phyloP scores from a whole-genome alignment of 139 green algal species.

The Tetratostichococcus sp. region DNA sequence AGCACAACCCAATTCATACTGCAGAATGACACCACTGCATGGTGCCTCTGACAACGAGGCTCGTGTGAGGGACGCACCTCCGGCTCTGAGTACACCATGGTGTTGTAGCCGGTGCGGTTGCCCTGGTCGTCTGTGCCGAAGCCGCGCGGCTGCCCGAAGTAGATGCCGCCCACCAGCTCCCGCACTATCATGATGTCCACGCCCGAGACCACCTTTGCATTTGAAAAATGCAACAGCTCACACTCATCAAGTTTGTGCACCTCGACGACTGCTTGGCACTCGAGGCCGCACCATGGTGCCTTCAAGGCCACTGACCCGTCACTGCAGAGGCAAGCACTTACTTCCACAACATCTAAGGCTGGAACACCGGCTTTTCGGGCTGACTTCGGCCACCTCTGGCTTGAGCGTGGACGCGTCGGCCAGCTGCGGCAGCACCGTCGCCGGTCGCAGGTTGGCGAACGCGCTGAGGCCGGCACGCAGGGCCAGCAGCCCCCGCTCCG shows the following conservation, averaged over 20 bases:
- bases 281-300: no score
- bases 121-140: constrained; percentile 81
- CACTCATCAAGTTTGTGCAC: no score
- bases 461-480: constrained; percentile 84
- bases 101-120: constrained; percentile 92
- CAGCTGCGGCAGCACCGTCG: constrained; percentile 87
- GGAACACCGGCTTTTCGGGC: no score
- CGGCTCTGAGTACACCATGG: constrained; percentile 87
- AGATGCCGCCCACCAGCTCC: constrained; percentile 96
- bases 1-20: no score
- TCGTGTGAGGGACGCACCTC: constrained; percentile 46
- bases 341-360: no score
- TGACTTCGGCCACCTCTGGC: constrained; percentile 90
- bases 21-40: no score
- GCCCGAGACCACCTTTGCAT: constrained; percentile 82
- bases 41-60: no score
- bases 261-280: no score
- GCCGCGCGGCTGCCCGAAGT: constrained; percentile 93
- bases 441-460: constrained; percentile 96
- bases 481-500: constrained; percentile 88
- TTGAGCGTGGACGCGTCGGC: constrained; percentile 93
- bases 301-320: no score
- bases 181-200: constrained; percentile 99
- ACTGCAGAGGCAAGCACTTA: no score
- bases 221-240: no score